Conservation (phyloP, 2,329 filamentous ascomycete genomes). For the Clonostachys rhizophaga region DNA sequence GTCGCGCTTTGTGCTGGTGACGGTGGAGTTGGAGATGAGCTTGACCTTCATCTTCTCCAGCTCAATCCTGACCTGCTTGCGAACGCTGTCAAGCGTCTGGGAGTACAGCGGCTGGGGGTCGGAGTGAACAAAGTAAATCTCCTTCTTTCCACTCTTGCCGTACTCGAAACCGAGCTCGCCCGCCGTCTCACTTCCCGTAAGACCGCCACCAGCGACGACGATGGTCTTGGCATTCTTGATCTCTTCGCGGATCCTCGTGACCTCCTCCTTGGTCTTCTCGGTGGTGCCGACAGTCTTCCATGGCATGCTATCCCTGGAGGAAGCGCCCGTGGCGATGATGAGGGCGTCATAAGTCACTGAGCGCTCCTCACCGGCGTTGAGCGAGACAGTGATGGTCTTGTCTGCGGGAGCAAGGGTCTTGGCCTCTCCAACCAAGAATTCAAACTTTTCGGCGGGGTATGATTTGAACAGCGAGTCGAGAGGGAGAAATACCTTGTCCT, state of each 20-base stretch:
- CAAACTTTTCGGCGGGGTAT: constrained; percentile 41
- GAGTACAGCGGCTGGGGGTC: constrained; percentile 29
- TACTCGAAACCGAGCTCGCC: constrained; percentile 47
- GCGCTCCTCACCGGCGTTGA: constrained; percentile 22
- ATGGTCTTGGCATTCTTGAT: constrained; percentile 39
- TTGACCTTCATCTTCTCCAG: constrained; percentile 38
- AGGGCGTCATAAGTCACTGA: constrained; percentile 44
- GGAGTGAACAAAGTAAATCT: constrained; percentile 36
- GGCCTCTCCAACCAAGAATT: constrained; percentile 46
- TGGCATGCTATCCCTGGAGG: constrained; percentile 34
- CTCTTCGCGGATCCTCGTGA: constrained; percentile 16
- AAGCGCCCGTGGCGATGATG: constrained; percentile 49
- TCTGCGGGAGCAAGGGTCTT: constrained; percentile 30
- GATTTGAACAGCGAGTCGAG: constrained; percentile 38
- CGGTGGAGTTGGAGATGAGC: constrained; percentile 29
- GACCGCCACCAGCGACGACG: constrained; percentile 45
- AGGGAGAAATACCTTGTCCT: constrained; percentile 27
- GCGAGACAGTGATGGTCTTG: constrained; percentile 35
- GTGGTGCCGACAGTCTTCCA: constrained; percentile 42
- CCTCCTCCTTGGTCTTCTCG: constrained; percentile 28
- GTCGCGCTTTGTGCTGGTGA: constrained; percentile 15
- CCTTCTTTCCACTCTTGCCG: constrained; percentile 33
- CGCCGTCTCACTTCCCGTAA: constrained; percentile 44
- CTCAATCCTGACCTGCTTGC: constrained; percentile 27
- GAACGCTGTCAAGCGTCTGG: constrained; percentile 25